These are phyloP conservation scores for Tetrahymena elliotti DNA, from an alignment of 73 alveolate genomes.

Conservation along the genomic window DNA sequence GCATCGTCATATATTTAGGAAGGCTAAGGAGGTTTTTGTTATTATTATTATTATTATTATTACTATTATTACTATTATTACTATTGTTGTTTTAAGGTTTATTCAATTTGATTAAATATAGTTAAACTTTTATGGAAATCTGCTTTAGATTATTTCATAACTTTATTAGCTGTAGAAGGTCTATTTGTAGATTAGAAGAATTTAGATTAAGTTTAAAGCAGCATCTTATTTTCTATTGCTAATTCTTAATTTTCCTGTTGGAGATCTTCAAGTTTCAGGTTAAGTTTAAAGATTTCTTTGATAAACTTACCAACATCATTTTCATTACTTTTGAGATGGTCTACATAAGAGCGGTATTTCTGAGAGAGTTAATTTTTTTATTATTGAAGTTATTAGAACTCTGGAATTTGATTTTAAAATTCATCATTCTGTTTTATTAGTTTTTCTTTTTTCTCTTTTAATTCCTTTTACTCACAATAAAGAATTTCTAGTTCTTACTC, in stretches of 20 bases:
- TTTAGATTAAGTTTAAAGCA: not conserved
- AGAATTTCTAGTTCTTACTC: not conserved
- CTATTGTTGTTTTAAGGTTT: not conserved
- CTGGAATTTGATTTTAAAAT: not conserved
- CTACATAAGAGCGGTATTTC: not conserved
- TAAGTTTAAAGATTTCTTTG: not conserved
- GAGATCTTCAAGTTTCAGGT: not conserved
- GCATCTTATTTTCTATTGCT: not conserved
- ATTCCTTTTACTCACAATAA: not conserved
- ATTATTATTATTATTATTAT: not conserved
- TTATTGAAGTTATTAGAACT: not conserved
- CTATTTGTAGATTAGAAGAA: not conserved
- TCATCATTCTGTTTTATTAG: not conserved
- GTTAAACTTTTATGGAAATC: not conserved
- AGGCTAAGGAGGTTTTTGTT: not conserved
- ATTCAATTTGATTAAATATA: not conserved
- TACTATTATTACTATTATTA: not conserved
- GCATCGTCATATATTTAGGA: not conserved
- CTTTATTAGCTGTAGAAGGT: not conserved
- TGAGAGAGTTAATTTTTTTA: not conserved
- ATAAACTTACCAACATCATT: not conserved
- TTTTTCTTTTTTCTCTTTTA: not conserved
- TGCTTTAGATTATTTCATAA: not conserved
- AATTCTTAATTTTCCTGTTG: not conserved
- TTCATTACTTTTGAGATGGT: not conserved